Conservation (phyloP, 1,284 basidiomycete species). For the Amylostereum areolatum region DNA sequence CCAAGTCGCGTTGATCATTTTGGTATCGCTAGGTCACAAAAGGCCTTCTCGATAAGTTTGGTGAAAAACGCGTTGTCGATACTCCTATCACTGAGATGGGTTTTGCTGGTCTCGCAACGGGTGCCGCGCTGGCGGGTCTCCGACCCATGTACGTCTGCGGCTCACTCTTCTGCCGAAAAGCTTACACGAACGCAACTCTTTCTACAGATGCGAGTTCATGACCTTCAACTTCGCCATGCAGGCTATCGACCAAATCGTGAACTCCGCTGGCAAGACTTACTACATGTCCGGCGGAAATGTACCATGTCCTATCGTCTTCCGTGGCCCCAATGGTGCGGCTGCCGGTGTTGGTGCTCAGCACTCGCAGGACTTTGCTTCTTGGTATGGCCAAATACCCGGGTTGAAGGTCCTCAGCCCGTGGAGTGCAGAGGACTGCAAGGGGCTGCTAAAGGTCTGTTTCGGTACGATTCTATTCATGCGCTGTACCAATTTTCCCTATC, state of each 20-base stretch:
- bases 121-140: conserved; percentile 90
- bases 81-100: conserved; percentile 99
- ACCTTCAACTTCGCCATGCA: conserved; percentile 96
- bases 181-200: conserved; percentile 5
- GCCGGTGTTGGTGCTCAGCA: conserved; percentile 94
- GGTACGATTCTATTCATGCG: too few species aligned
- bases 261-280: conserved; percentile 99
- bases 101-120: conserved; percentile 95
- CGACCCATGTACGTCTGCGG: conserved; percentile 69
- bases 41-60: conserved; percentile 98
- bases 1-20: not conserved
- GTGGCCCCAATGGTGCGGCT: conserved; percentile 98
- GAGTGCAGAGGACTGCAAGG: conserved; percentile 97
- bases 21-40: conserved; percentile 75
- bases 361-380: conserved; percentile 87
- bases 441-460: conserved; percentile 80
- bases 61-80: conserved; percentile 97
- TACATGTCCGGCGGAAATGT: conserved; percentile 99
- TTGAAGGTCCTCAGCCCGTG: conserved; percentile 98
- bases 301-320: conserved; percentile 97
- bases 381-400: conserved; percentile 96
- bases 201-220: conserved; percentile 94
- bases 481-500: too few species aligned
- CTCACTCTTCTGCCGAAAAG: conserved; percentile 1
- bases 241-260: conserved; percentile 99